phyloP scores from a whole-genome alignment of 192 early-diverging fungal species.

The Haplosporangium gracile region DNA sequence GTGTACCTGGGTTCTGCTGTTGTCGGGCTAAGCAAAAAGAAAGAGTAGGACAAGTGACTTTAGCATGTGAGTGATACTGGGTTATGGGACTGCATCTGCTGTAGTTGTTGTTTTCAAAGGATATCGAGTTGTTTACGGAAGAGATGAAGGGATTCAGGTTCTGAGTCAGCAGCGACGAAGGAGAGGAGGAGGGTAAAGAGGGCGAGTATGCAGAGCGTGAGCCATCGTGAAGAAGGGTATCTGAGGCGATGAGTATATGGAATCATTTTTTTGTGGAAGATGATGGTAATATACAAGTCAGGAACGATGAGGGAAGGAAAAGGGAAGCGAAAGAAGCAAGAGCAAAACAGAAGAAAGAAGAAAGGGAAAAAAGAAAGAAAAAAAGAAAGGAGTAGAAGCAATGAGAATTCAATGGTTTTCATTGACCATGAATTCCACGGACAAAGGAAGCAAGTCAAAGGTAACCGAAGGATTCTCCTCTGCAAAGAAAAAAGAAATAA shows the following conservation, averaged over 20 bases:
- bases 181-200: background rate
- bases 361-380: background rate
- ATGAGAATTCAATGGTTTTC: too few relatives aligned
- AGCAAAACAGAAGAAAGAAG: background rate
- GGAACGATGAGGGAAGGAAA: background rate
- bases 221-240: background rate
- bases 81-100: background rate
- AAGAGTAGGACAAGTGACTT: background rate
- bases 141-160: background rate
- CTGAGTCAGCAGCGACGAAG: background rate
- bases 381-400: background rate
- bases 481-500: background rate
- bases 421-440: background rate
- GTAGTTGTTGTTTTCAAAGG: background rate
- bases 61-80: background rate
- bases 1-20: background rate
- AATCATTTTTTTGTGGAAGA: background rate
- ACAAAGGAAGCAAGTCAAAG: too few relatives aligned
- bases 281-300: background rate
- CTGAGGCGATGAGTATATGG: background rate
- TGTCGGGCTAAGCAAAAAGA: background rate
- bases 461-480: background rate
- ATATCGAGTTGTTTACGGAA: background rate
- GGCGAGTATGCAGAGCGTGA: too few relatives aligned
- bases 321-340: background rate